These are phyloP conservation scores for Blastobotrys apis DNA, from an alignment of 1,139 yeast species.

Conservation along the genomic window DNA sequence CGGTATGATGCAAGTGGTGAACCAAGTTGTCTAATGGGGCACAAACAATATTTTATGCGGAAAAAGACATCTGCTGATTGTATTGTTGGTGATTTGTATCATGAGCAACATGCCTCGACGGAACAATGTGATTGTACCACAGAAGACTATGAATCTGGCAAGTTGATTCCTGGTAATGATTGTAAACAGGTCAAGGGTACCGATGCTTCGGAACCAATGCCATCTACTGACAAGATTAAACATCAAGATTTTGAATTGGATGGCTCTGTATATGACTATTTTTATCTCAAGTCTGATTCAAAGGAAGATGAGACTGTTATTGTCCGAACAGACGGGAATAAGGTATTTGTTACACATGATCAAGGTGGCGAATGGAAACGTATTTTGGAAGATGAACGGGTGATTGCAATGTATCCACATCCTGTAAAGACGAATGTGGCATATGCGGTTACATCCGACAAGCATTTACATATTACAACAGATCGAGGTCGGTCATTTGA, in stretches of 20 bases:
- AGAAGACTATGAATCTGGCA: constrained; percentile 56
- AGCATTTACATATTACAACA: constrained; percentile 51
- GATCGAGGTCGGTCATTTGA: constrained; percentile 65
- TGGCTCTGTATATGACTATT: constrained; percentile 49
- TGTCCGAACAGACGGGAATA: constrained; percentile 49
- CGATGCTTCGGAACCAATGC: constrained; percentile 15
- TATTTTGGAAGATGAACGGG: constrained; percentile 43
- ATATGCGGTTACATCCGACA: constrained; percentile 52
- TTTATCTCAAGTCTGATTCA: constrained; percentile 45
- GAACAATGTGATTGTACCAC: constrained; percentile 64
- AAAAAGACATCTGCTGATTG: constrained; percentile 69
- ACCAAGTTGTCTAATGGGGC: constrained; percentile 72
- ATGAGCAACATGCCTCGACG: constrained; percentile 53
- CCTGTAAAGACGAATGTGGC: constrained; percentile 59
- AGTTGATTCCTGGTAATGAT: constrained; percentile 47
- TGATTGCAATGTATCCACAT: constrained; percentile 57
- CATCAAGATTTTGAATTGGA: constrained; percentile 35
- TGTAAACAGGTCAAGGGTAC: constrained; percentile 36
- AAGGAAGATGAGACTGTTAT: constrained; percentile 61
- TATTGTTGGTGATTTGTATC: constrained; percentile 56
- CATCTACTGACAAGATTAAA: constrained; percentile 23
- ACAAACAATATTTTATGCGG: constrained; percentile 59
- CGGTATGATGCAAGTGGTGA: constrained; percentile 46
- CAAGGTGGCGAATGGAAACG: constrained; percentile 64
- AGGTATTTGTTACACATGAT: constrained; percentile 64